A percentile compares a stretch with the other conserved stretches of the same genome.
Conservation (phyloP, 139 green algal species). For the Chlamydomonas incerta region DNA sequence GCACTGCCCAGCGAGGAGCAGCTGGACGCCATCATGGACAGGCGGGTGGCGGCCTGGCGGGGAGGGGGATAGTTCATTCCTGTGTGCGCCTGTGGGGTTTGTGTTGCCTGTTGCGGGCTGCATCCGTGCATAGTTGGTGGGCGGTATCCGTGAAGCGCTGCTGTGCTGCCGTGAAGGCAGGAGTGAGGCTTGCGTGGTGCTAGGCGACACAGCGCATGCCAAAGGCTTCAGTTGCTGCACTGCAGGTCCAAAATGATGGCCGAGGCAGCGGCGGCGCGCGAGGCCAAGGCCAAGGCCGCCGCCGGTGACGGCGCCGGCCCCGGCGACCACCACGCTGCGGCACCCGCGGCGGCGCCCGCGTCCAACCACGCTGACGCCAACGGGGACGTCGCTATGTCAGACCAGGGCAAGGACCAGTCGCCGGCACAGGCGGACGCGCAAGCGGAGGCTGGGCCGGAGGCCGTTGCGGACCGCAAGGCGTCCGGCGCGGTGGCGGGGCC, state of each 20-base stretch:
- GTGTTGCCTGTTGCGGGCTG: too few relatives aligned
- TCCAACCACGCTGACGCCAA: background rate
- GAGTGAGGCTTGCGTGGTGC: too few relatives aligned
- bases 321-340: too few relatives aligned
- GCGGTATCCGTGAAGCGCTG: too few relatives aligned
- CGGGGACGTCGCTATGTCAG: background rate
- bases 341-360: too few relatives aligned
- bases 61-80: background rate
- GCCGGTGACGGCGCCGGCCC: too few relatives aligned
- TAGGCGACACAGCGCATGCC: too few relatives aligned
- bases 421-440: background rate
- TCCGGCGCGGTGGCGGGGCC: background rate
- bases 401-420: background rate
- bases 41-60: constrained; percentile 25
- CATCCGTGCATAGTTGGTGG: too few relatives aligned
- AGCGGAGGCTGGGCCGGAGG: background rate
- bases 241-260: background rate
- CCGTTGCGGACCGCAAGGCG: background rate
- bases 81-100: too few relatives aligned
- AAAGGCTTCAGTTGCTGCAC: too few relatives aligned
- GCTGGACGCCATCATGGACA: constrained; percentile 75
- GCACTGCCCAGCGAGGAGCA: constrained; percentile 55
- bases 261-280: background rate
- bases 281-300: background rate
- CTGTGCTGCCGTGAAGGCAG: too few relatives aligned